phyloP scores from a whole-genome alignment of 345 rosid species.

The Diplotaxis tenuifolia region DNA sequence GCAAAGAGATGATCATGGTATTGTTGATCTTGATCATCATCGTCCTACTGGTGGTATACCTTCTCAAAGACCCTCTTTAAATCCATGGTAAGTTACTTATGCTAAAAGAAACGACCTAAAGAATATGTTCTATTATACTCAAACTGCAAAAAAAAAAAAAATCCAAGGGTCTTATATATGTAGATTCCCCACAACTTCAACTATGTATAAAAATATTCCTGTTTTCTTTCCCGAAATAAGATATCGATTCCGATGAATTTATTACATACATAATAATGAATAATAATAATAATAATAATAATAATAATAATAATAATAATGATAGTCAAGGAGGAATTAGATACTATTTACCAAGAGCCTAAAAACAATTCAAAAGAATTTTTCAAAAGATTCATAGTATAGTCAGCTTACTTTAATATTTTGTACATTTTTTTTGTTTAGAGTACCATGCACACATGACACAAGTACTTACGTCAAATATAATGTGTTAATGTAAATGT shows the following conservation, averaged over 20 bases:
- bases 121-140: too few species aligned
- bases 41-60: conserved; percentile 34
- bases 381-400: not conserved
- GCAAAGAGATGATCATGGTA: conserved; percentile 35
- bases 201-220: not conserved
- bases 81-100: conserved; percentile 71
- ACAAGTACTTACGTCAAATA: not conserved
- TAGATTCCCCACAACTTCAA: not conserved
- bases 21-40: conserved; percentile 25
- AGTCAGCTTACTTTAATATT: too few species aligned
- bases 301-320: too few species aligned
- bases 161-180: not conserved
- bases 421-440: too few species aligned
- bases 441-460: too few species aligned
- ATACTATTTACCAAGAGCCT: not conserved
- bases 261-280: too few species aligned
- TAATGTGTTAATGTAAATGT: conserved; percentile 16
- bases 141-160: too few species aligned
- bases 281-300: too few species aligned
- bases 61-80: conserved; percentile 55
- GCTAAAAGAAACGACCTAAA: too few species aligned
- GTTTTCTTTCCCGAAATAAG: not conserved
- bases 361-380: not conserved
- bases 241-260: not conserved
- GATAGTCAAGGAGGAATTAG: too few species aligned